Conservation (phyloP, 345 rosid species). For the Punica granatum region DNA sequence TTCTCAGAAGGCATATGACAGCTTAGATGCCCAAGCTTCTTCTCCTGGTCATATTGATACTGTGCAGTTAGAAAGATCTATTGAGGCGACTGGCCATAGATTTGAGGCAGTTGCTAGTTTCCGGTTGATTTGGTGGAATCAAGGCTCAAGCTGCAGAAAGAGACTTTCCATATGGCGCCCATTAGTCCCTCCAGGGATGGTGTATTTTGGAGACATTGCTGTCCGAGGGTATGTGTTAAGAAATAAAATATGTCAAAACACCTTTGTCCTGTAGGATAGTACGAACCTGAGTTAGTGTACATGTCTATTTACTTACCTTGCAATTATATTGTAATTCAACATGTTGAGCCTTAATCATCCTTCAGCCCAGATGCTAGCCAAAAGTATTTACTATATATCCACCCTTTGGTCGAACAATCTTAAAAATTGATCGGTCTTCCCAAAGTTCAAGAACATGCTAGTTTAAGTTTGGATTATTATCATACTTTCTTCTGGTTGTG, state of each 20-base stretch:
- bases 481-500: neutral
- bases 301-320: neutral
- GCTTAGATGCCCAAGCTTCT: slow-evolving; percentile 25
- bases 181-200: slow-evolving; percentile 62
- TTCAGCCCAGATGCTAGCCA: neutral
- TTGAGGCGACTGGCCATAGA: slow-evolving; percentile 42
- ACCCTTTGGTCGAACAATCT: neutral
- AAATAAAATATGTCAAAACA: neutral
- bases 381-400: neutral
- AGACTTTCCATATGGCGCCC: slow-evolving; percentile 93
- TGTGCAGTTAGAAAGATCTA: slow-evolving; percentile 22
- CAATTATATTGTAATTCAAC: neutral
- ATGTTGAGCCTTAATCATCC: neutral
- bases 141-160: slow-evolving; percentile 59
- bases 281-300: neutral
- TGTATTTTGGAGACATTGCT: slow-evolving; percentile 92
- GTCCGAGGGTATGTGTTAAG: slow-evolving; percentile 63
- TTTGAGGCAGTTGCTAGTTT: slow-evolving; percentile 81
- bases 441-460: neutral
- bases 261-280: neutral
- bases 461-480: neutral
- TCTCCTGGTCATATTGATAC: slow-evolving; percentile 24
- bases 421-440: neutral
- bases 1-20: slow-evolving; percentile 28
- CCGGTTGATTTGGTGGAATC: slow-evolving; percentile 86